Base-by-base conservation (phyloP, 371 early-diverging fungal species). In the Blakeslea trispora region DNA sequence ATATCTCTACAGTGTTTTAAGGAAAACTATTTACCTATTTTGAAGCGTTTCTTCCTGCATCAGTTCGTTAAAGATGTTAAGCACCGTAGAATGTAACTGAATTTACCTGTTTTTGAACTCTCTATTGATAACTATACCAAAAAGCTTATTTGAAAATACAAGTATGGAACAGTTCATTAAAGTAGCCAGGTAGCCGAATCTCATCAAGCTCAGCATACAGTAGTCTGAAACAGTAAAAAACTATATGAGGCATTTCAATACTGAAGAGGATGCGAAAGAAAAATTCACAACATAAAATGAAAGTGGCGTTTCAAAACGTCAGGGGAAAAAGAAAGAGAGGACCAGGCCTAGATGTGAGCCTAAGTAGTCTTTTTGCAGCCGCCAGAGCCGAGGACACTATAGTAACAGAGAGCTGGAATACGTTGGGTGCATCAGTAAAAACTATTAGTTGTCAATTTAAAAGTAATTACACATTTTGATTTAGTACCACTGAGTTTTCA, bases 41-140 rank as follows among this genome's bases (percentile, higher is more conserved):
- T 41, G 21, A 46, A 46, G 28, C 31, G 28, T 28, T 46, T 46
- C 46, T 46, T 46, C 21, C 14, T 46, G 46, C 46, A 46, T 46
- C 46, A 28, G 28, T 28, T 46, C 46, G 46, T 28, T 46, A 46
- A 46, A 46, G 21, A 46, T 28, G 46, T 19, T 31, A 46, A 31
- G 28, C 46, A 46, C 37, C 4, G 50, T 50, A 50, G 50, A 50
- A 39, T 50, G 50, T 50, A 50, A 50, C 39, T 50, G 39, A 35
- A 39, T 50, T 50, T 50, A 50, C 50, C 37, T 50, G 50, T 50
- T 50, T 50, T 50, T 50, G 50, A 50, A 35, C 52, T 51, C 42
- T 51, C 42, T 51, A 41, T 51, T 51, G 41, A 42, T 51, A 42
- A 42, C 52, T 51, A 42, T 51, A 51, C 21, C 40, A 40, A 50